A percentile compares a stretch with the other conserved stretches of the same genome.
These are phyloP conservation scores for Micractinium conductrix DNA, from an alignment of 139 green algal species.

Conservation along the genomic window DNA sequence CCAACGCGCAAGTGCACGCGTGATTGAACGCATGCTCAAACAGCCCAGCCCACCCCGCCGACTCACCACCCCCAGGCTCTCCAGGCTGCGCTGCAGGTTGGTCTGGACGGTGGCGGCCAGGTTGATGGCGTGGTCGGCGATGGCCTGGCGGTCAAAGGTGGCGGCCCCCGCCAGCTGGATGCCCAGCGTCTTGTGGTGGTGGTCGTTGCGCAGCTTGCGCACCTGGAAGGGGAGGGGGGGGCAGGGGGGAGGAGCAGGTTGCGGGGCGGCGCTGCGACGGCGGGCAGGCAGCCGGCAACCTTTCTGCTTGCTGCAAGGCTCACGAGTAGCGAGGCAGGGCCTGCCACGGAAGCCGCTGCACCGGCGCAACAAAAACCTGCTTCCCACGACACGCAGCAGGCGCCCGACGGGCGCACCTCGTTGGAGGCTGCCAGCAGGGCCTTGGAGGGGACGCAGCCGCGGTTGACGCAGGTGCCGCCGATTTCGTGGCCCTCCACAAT, in stretches of 20 bases:
- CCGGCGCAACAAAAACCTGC: too few species aligned
- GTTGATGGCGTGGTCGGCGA: constrained; percentile 94
- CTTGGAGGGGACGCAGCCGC: constrained; percentile 98
- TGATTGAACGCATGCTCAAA: too few species aligned
- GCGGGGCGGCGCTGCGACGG: too few species aligned
- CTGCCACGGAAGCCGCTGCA: too few species aligned
- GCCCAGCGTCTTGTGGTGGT: constrained; percentile 95
- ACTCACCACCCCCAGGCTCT: constrained; percentile 90
- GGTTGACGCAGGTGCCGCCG: constrained; percentile 99
- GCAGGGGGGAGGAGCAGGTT: too few species aligned
- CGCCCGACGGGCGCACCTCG: background rate
- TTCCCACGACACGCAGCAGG: background rate
- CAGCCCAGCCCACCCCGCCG: background rate
- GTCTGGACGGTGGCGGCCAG: constrained; percentile 90
- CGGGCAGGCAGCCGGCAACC: too few species aligned
- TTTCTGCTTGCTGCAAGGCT: too few species aligned
- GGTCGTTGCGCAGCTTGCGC: constrained; percentile 89
- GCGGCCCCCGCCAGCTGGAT: constrained; percentile 83
- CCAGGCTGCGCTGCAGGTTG: constrained; percentile 94
- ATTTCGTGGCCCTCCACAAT: constrained; percentile 98
- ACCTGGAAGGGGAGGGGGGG: constrained; percentile 55
- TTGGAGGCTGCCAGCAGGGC: constrained; percentile 96
- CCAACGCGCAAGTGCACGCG: too few species aligned
- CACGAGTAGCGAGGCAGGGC: too few species aligned
- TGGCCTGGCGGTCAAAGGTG: constrained; percentile 88